Conservation (phyloP, 306 rosid species). For the Cicer pinnatifidum region DNA sequence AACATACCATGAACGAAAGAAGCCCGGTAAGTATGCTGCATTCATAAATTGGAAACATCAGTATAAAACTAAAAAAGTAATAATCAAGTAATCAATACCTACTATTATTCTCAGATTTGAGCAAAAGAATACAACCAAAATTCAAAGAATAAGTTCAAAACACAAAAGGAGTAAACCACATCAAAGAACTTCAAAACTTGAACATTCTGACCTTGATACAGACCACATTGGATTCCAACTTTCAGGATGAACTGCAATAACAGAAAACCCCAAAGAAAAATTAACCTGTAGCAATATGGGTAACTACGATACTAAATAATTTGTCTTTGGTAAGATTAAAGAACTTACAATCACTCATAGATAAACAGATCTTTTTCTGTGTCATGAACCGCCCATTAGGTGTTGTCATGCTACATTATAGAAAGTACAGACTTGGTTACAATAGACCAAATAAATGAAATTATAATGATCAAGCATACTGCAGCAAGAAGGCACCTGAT, state of each 20-base stretch:
- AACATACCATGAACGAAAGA: constrained; percentile 88
- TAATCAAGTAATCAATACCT: constrained; percentile 25
- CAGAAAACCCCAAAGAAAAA: constrained; percentile 37
- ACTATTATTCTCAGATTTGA: constrained; percentile 24
- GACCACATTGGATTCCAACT: constrained; percentile 99
- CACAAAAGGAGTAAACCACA: neutral
- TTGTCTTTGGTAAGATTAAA: constrained; percentile 7
- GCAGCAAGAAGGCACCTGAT: constrained; percentile 64
- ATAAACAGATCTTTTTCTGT: constrained; percentile 87
- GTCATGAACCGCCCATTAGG: constrained; percentile 97
- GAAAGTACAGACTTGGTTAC: constrained; percentile 20
- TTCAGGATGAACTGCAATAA: constrained; percentile 90
- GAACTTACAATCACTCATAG: constrained; percentile 96
- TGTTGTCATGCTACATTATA: constrained; percentile 78
- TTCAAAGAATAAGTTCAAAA: neutral
- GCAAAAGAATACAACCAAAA: constrained; percentile 36
- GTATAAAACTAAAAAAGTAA: constrained; percentile 32
- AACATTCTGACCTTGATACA: constrained; percentile 79
- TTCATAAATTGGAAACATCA: constrained; percentile 49
- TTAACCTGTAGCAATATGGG: constrained; percentile 36
- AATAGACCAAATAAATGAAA: constrained; percentile 26
- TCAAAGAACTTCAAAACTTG: constrained; percentile 22
- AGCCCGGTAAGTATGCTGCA: constrained; percentile 98
- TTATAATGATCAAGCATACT: constrained; percentile 7
- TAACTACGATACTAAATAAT: constrained; percentile 20